These are phyloP conservation scores for Nemania serpens DNA, from an alignment of 2,329 filamentous ascomycete genomes.

Conservation along the genomic window DNA sequence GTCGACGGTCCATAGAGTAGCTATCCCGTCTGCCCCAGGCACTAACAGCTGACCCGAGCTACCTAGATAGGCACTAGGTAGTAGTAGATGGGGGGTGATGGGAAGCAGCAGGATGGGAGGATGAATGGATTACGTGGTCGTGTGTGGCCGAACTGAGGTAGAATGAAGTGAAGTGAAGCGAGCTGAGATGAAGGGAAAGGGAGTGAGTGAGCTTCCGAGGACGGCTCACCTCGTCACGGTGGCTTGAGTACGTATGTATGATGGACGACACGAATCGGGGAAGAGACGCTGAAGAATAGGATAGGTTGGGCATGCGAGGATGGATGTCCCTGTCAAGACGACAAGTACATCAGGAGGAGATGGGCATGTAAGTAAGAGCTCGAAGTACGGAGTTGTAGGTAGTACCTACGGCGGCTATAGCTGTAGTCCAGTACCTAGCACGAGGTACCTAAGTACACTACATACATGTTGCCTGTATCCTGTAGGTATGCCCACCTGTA, in stretches of 20 bases:
- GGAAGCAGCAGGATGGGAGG: slow-evolving; percentile 2
- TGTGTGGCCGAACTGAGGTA: background rate
- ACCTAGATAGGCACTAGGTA: background rate
- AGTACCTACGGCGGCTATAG: too few relatives aligned
- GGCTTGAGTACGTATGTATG: background rate
- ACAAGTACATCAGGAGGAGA: background rate
- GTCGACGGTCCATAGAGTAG: too few relatives aligned
- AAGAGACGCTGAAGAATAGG: background rate
- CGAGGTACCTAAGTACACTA: background rate
- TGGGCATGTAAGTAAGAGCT: background rate
- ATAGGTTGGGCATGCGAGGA: background rate
- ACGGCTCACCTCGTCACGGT: background rate
- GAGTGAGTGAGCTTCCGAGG: too few relatives aligned
- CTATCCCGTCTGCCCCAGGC: too few relatives aligned
- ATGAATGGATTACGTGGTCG: background rate
- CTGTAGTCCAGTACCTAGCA: too few relatives aligned
- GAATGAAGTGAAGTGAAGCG: too few relatives aligned
- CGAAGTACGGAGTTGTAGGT: too few relatives aligned
- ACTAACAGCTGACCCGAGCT: too few relatives aligned
- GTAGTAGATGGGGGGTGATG: too few relatives aligned
- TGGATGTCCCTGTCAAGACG: background rate
- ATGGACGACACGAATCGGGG: background rate
- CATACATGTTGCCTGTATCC: too few relatives aligned
- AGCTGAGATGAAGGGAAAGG: too few relatives aligned
- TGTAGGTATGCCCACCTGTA: background rate